Base-by-base conservation (phyloP, 495 filamentous ascomycete genomes). In the Tuber microsphaerosporum region DNA sequence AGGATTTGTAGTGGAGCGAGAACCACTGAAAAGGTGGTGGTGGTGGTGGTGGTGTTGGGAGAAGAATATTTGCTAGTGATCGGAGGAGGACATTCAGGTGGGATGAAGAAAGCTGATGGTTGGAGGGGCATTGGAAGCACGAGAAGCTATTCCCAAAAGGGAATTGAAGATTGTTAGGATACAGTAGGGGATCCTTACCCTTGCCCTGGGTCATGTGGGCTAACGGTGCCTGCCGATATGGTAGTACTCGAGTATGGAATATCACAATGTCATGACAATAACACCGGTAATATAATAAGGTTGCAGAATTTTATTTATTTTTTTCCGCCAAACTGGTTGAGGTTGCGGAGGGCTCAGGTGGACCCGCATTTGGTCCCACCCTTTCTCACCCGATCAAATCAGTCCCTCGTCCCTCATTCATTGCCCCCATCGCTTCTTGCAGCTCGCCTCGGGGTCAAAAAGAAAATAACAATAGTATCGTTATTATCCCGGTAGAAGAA, bases 201-300 rank as follows among this genome's bases (percentile, higher is more conserved):
- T 61, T 10, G 56, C 26, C 56, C 56, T 65, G 56, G 31, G 56
- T 65, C 56, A 65, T 65, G 56, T 65, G 56, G 17, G 56, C 56
- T 34, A 65, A 34, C 34, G n/a, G 26, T 34, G 16, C 17, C 22
- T 34, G 16, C 17, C 22, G 51, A 26, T 41, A 41, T 41, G 39
- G 39, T 41, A 41, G 2, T 39, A 39, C 37, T n/a, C n/a, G n/a
- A 16, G 26, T 34, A 19, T 34, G 51, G 51, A 61, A 26, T 61
- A n/a, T n/a, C 48, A n/a, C 26, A 61, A 31, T 1, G 10, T 41
- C 42, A 43, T 43, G 7, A 1, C 6, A 42, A 10, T 10, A 42
- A n/a, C n/a, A n/a, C n/a, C n/a, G n/a, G n/a, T n/a, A n/a, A 45
- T 45, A 45, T 46, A 46, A 46, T 46, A 46, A 46, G 45, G 45